These are phyloP conservation scores for Cochliopodium minus DNA, from an alignment of 208 protist species.

Conservation along the genomic window DNA sequence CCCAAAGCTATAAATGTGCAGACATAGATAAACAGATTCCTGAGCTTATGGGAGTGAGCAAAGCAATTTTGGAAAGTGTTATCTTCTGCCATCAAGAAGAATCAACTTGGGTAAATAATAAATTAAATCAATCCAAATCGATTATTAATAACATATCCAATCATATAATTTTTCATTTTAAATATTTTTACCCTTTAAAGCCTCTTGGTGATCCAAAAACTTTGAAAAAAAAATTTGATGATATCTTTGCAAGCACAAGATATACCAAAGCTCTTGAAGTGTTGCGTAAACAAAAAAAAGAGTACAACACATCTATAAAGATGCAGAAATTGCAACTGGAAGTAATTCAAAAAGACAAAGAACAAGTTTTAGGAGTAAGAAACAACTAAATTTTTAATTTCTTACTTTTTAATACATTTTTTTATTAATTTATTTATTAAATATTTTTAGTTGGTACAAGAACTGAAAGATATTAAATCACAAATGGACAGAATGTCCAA, in stretches of 20 bases:
- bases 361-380: no score
- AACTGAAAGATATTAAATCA: no score
- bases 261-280: slow-evolving; percentile 39
- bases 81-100: slow-evolving; percentile 85
- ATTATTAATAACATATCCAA: no score
- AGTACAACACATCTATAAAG: slow-evolving; percentile 14
- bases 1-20: slow-evolving; percentile 39
- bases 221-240: slow-evolving; percentile 95
- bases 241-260: slow-evolving; percentile 86
- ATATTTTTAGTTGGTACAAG: no score
- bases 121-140: no score
- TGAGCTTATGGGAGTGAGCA: slow-evolving; percentile 82
- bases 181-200: no score
- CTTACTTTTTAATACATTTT: no score
- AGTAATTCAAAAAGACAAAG: slow-evolving; percentile 7
- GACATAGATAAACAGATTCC: slow-evolving; percentile 86
- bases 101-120: no score
- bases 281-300: slow-evolving; percentile 27
- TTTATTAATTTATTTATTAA: no score
- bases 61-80: slow-evolving; percentile 87
- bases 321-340: slow-evolving; percentile 22
- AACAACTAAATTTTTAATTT: no score
- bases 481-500: no score
- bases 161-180: background rate
- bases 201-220: slow-evolving; percentile 63